Evolutionary conservation across 2,329 filamentous ascomycete genomes (phyloP).

Genomic region (Penicillium nordicum): DNA sequence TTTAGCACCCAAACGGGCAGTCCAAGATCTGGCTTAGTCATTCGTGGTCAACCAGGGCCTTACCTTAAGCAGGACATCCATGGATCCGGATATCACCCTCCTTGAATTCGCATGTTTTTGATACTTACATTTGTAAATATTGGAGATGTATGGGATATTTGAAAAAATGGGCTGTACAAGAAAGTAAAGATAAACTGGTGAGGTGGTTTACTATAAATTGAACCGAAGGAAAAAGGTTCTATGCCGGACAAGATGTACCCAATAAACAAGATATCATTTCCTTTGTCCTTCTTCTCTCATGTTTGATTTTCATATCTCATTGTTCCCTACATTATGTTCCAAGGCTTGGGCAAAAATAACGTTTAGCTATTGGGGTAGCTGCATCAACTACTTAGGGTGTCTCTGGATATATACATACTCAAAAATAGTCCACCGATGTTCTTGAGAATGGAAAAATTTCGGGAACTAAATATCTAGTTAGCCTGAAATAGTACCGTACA

Average conservation of each 20-base stretch:
- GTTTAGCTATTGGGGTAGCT: neutral
- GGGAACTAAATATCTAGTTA: neutral
- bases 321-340: too few relatives aligned
- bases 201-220: neutral
- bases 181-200: neutral
- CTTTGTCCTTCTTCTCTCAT: neutral
- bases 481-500: neutral
- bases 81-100: neutral
- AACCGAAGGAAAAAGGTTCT: neutral
- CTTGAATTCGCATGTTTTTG: too few relatives aligned
- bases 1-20: constrained; percentile 5
- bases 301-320: too few relatives aligned
- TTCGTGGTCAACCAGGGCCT: neutral
- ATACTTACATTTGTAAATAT: neutral
- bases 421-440: neutral
- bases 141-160: neutral
- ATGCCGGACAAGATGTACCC: neutral
- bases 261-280: neutral
- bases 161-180: neutral
- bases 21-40: neutral
- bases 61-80: neutral
- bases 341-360: too few relatives aligned
- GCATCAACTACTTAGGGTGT: neutral
- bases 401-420: neutral
- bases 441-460: neutral